Evolutionary conservation across 2,329 filamentous ascomycete species (phyloP), one percentile per base, ranked within the genome.

Genomic region (Hymenoscyphus albidus): DNA sequence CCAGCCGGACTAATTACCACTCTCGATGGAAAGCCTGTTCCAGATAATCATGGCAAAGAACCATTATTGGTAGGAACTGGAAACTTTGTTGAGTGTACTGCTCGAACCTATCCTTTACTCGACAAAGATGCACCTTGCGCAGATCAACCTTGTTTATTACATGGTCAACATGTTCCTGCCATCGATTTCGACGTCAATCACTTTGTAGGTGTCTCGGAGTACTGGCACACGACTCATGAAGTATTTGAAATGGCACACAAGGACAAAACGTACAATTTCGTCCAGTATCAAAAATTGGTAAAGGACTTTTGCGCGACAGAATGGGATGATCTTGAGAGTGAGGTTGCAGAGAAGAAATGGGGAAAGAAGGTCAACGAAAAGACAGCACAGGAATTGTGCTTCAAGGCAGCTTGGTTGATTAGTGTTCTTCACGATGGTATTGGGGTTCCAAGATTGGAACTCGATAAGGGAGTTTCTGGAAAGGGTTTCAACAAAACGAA

Each of bases 101-200:
- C 84, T 59, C 85, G 86, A 70, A 96, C 93, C 0, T 93, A 90
- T 72, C 94, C 95, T 5, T 79, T 99, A 3, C 81, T 99, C 9
- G 91, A 93, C 71, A 97, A 97, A 78, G 92, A 98, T 74, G 87
- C 88, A 62, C 87, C 91, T 0, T 99, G 95, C 74, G 79, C 85
- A 4, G 90, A 97, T 73, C 79, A 88, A 32, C 95, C 96, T 0
- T 99, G 95, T 76, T 80, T 99, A 40, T 82, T 99, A 48, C 92
- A 97, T 71, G 93, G 95, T 0, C 88, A 94, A 68, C 93, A 98
- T 74, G 93, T 95, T 0, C 95, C 95, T 1, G 91, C 92, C 3
- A 97, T 99, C 69, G 95, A 99, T 75, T 99, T 98, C 74, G 89
- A 95, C 67, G 88, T 98, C 42, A 99, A 99, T 72, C 96, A 97